These are phyloP conservation scores for Zymoseptoria tritici DNA, from an alignment of 2,329 filamentous ascomycete species.

Conservation along the genomic window DNA sequence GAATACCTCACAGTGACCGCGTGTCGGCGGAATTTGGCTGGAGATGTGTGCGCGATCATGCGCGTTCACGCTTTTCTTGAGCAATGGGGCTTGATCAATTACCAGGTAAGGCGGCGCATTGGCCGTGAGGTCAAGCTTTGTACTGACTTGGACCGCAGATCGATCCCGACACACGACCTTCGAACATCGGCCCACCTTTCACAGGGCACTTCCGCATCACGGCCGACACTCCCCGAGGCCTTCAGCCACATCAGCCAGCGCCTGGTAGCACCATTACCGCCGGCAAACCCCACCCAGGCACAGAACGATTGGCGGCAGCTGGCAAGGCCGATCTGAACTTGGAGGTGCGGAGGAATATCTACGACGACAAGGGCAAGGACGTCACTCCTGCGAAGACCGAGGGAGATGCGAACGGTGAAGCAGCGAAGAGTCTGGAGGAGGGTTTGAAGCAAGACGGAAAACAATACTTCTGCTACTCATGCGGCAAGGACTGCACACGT, in stretches of 20 bases:
- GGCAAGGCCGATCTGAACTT: constrained; percentile 78
- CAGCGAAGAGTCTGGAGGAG: constrained; percentile 54
- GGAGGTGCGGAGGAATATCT: constrained; percentile 91
- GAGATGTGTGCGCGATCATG: constrained; percentile 99
- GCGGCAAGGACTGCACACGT: constrained; percentile 79
- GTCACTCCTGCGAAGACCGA: constrained; percentile 53
- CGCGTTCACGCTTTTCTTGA: constrained; percentile 95
- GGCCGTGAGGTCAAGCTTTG: neutral
- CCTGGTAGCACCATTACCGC: constrained; percentile 58
- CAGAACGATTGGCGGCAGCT: constrained; percentile 62
- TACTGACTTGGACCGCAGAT: constrained; percentile 51
- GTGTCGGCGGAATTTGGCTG: constrained; percentile 86
- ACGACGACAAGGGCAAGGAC: constrained; percentile 85
- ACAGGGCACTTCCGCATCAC: constrained; percentile 96
- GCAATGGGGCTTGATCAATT: constrained; percentile 98
- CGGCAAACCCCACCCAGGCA: constrained; percentile 57
- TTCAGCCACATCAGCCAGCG: constrained; percentile 91
- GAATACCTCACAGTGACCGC: constrained; percentile 97
- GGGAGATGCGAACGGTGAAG: constrained; percentile 59
- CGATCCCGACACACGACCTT: constrained; percentile 89
- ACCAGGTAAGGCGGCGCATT: constrained; percentile 58
- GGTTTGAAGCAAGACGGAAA: constrained; percentile 56
- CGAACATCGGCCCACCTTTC: constrained; percentile 90
- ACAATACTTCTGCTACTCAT: constrained; percentile 76
- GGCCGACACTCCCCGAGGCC: constrained; percentile 86